Conservation (phyloP, 805 yeast species). For the Candida alai region DNA sequence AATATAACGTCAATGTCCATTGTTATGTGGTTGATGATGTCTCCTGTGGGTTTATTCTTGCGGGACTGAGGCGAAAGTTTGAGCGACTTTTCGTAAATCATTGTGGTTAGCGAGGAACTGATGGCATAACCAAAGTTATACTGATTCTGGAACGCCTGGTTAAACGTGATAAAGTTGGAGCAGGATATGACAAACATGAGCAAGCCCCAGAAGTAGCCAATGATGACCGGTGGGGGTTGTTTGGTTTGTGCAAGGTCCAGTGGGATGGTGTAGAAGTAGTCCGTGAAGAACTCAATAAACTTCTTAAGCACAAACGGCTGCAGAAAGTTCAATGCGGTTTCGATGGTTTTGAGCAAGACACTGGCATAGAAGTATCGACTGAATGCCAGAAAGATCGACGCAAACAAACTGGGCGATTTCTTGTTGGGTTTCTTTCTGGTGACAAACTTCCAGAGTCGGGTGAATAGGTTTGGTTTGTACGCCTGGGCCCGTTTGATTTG, state of each 20-base stretch:
- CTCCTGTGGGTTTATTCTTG: slow-evolving; percentile 30
- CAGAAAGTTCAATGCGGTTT: slow-evolving; percentile 18
- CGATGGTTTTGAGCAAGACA: slow-evolving; percentile 15
- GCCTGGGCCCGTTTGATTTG: slow-evolving; percentile 13
- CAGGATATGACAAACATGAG: slow-evolving; percentile 24
- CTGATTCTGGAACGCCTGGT: slow-evolving; percentile 15
- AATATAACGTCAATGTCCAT: slow-evolving; percentile 23
- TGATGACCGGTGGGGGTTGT: slow-evolving; percentile 24
- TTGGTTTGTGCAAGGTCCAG: slow-evolving; percentile 2
- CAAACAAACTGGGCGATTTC: slow-evolving; percentile 11
- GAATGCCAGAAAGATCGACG: slow-evolving; percentile 13
- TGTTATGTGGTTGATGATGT: slow-evolving; percentile 29
- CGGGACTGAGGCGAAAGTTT: slow-evolving; percentile 29
- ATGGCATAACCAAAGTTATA: slow-evolving; percentile 14
- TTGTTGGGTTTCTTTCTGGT: slow-evolving; percentile 9
- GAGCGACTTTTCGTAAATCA: slow-evolving; percentile 27
- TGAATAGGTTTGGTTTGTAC: slow-evolving; percentile 1
- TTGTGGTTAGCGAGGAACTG: slow-evolving; percentile 20
- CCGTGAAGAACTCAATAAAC: slow-evolving; percentile 25
- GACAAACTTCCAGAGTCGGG: slow-evolving; percentile 5
- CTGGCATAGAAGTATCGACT: slow-evolving; percentile 4
- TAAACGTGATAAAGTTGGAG: slow-evolving; percentile 19
- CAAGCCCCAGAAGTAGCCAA: slow-evolving; percentile 23
- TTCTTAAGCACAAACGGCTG: slow-evolving; percentile 29
- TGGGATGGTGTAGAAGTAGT: slow-evolving; percentile 7